Evolutionary conservation across 176 grass and related monocot genomes (phyloP).

Genomic region (Carex scoparia): DNA sequence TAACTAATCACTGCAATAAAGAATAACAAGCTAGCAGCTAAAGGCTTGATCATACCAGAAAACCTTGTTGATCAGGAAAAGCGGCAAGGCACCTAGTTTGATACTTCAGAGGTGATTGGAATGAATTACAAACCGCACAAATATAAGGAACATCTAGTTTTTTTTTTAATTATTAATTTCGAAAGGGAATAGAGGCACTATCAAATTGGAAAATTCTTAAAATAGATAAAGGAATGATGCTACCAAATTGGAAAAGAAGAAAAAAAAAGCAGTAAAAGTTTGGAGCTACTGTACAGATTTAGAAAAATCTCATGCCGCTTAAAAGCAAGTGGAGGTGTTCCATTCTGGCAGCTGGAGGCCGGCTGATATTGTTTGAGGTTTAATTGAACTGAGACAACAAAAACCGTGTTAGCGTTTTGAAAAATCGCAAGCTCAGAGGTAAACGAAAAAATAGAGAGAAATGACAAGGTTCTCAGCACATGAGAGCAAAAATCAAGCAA

Average conservation of each 20-base stretch:
- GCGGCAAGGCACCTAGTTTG: constrained; percentile 84
- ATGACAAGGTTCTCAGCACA: no score
- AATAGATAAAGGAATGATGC: neutral
- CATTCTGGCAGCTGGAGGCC: no score
- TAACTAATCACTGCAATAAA: neutral
- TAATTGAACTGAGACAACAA: no score
- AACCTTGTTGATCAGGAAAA: constrained; percentile 97
- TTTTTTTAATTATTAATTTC: neutral
- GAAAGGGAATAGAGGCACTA: neutral
- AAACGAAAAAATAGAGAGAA: no score
- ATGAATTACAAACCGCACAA: neutral
- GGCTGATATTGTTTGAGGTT: no score
- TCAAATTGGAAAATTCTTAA: neutral
- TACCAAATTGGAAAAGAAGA: neutral
- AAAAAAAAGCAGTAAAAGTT: neutral
- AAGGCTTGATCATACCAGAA: constrained; percentile 56
- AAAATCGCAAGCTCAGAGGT: no score
- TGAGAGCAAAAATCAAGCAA: no score
- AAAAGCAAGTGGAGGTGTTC: no score
- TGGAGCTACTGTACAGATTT: neutral
- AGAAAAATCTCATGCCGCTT: no score
- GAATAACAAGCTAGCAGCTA: neutral
- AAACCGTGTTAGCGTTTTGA: no score
- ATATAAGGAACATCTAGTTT: neutral
- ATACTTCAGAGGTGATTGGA: constrained; percentile 86